Percentiles rank a stretch among this genome's conserved stretches.
Evolutionary conservation across 345 rosid species (phyloP).

Genomic region (Physaria fendleri): DNA sequence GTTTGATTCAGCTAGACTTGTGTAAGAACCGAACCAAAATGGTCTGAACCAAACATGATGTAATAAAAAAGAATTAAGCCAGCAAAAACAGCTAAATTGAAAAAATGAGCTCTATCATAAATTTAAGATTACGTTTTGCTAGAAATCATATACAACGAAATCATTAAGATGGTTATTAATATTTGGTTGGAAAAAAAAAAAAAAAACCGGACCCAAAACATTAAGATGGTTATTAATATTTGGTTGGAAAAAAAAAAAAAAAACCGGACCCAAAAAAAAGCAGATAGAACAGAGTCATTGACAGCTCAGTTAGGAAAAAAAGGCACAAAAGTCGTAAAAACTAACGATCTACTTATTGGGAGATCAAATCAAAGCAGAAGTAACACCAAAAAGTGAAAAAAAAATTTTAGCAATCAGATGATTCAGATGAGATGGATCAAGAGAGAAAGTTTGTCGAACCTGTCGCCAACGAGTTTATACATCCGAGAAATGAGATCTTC

Average conservation of each 20-base stretch:
- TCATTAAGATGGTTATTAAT: no score
- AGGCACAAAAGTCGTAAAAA: slow-evolving; percentile 1
- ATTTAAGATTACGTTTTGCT: no score
- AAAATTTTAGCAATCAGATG: neutral
- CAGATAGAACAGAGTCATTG: neutral
- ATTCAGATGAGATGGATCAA: neutral
- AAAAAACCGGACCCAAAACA: neutral
- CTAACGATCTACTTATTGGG: neutral
- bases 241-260: neutral
- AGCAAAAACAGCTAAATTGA: no score
- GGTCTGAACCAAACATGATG: no score
- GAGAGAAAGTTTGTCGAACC: slow-evolving; percentile 39
- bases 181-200: no score
- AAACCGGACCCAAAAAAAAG: neutral
- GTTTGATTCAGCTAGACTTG: neutral
- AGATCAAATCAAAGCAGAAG: neutral
- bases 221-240: no score
- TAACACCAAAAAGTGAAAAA: neutral
- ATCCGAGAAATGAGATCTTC: slow-evolving; percentile 86
- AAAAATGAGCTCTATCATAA: no score
- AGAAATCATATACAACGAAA: no score
- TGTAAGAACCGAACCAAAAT: neutral
- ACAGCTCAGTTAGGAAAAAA: neutral
- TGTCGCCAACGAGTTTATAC: slow-evolving; percentile 86
- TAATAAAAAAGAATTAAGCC: no score